Base-by-base conservation (phyloP, 139 green algal species). In the Mesotaenium endlicherianum region DNA sequence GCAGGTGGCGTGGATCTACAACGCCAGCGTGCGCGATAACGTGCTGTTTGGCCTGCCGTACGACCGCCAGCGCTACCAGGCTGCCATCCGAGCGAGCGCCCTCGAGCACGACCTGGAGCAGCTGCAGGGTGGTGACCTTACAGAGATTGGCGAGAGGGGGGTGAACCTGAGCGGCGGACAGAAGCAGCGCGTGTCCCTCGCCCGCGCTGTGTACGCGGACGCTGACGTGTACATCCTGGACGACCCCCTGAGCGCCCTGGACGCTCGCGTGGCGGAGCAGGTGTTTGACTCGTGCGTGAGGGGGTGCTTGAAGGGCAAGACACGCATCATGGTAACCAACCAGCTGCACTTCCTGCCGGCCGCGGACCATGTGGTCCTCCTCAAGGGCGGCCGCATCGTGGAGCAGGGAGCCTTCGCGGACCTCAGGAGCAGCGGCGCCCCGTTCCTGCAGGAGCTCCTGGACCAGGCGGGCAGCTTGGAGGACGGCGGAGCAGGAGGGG, bases 171-270 rank as follows among this genome's bases (percentile, higher is more conserved):
- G 77, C 42, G 92, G 91, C 0, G 92, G 92, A 0, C 92, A 94
- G 81, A 94, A 95, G 85, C 89, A 92, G 67, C 83, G 91, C 42
- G 92, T 97, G 16, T 90, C 91, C 40, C 90, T 97, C 17, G 94
- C 94, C 0, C 72, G 94, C 5, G 94, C 94, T 8, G 86, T 91
- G 26, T 97, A 95, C 59, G 77, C 91, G 0, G 75, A 88, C 36
- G 84, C 89, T 6, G 89, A 90, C 49, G 83, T 98, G 6, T 94
- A 93, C 86, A 81, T 98, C 34, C 87, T 98, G 44, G 95, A 98
- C 55, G 95, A 98, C 89, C 95, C 95, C 0, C 88, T 98, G 41
- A 93, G 88, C 1, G 95, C 95, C 0, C 91, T 98, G 72, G 95
- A 98, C 80, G 92, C 93, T 0, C 94, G 97, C 75, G 88, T 92